phyloP scores from a whole-genome alignment of 495 filamentous ascomycete genomes.

The Xylaria castorea region DNA sequence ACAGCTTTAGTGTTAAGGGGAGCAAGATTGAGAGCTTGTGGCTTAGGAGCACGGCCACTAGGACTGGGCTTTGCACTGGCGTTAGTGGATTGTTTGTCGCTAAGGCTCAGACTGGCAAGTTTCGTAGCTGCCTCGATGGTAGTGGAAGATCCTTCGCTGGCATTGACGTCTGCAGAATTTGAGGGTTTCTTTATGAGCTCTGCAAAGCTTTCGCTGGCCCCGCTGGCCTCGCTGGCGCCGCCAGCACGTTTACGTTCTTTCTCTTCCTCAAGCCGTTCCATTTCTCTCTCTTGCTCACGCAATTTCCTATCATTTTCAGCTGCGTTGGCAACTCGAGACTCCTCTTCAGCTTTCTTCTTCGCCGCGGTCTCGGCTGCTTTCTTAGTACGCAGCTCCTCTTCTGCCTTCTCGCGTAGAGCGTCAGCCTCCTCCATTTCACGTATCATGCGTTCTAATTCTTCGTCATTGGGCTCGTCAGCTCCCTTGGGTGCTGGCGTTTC shows the following conservation, averaged over 20 bases:
- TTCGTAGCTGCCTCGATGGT: conserved; percentile 51
- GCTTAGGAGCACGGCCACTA: conserved; percentile 69
- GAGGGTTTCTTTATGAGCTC: conserved; percentile 42
- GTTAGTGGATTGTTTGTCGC: conserved; percentile 57
- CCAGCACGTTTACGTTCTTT: conserved; percentile 53
- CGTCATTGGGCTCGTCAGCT: conserved; percentile 43
- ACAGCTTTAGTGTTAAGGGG: conserved; percentile 74
- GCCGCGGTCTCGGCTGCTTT: conserved; percentile 66
- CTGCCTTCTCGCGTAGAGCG: conserved; percentile 57
- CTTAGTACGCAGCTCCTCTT: conserved; percentile 54
- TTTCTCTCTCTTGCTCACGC: conserved; percentile 58
- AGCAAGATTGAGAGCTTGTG: conserved; percentile 81
- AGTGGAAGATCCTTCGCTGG: conserved; percentile 32
- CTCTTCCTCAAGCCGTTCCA: conserved; percentile 64
- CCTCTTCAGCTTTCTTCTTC: conserved; percentile 66
- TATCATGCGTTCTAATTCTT: conserved; percentile 55
- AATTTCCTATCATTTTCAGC: conserved; percentile 67
- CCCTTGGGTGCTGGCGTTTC: conserved; percentile 51
- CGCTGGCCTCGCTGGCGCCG: conserved; percentile 32
- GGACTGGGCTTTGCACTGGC: conserved; percentile 60
- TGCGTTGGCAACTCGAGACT: conserved; percentile 43
- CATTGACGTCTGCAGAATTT: conserved; percentile 37
- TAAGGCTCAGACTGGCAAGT: conserved; percentile 50
- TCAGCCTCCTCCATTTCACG: conserved; percentile 62
- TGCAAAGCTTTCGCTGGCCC: conserved; percentile 39